Base-by-base conservation (phyloP, 768 basidiomycete species). In the Hygrophoropsis aurantiaca region DNA sequence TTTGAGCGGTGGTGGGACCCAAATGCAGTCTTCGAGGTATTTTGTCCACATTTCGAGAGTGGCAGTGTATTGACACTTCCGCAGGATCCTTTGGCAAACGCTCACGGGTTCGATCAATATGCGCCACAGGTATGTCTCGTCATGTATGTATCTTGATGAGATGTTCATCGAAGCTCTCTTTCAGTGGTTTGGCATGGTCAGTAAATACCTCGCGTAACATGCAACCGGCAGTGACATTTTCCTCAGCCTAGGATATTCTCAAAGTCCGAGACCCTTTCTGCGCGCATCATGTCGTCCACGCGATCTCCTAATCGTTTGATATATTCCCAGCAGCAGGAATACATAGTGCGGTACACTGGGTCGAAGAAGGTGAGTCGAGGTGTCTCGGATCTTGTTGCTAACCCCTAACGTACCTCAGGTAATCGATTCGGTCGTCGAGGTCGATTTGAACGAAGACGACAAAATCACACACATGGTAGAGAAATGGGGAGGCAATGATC, bases 401-500 rank as follows among this genome's bases (percentile, higher is more conserved):
- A 9, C 41, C 53, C 19, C 27, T 35, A 26, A 19, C n/a, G 5
- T 26, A 11, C 11, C 26, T 0, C 43, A 87, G 85, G 58, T 69
- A 8, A 67, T 85, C 24, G 72, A 80, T 32, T 87, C 85, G 1
- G 72, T 87, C 27, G 69, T 87, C 19, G 60, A 75, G 8, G 78
- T 86, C 4, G 82, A 86, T 50, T 62, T 87, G 43, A 84, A 87
- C 57, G 81, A 82, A 4, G 65, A 83, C 38, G 76, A 82, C 48
- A 82, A 75, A 66, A 85, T 87, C 40, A 63, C 74, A 4, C 71
- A 71, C 24, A 60, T 87, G 48, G 69, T 77, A 26, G 82, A 87
- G 50, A 76, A 81, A 54, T 81, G 84, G 78, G 62, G 74, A 33
- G 84, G 84, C 20, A 69, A 77, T 36, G 74, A 78, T 15, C 65